These are phyloP conservation scores for Heimioporus sp. DNA, from an alignment of 768 basidiomycete species.

Conservation along the genomic window DNA sequence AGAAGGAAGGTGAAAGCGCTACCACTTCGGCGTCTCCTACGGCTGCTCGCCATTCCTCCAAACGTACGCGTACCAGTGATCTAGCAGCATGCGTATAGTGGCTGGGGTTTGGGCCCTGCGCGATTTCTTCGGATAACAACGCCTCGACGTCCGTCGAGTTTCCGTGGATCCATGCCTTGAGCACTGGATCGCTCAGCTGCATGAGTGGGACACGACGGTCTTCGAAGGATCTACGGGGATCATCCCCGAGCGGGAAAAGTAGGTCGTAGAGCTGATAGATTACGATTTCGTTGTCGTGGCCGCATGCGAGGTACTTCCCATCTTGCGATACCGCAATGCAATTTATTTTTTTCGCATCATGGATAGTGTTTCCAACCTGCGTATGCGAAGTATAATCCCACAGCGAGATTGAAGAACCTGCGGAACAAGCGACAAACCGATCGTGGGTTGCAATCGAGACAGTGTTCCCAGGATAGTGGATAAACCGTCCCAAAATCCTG, in stretches of 20 bases:
- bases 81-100: not conserved
- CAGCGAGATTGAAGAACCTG: slow-evolving; percentile 3
- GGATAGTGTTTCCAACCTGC: not conserved
- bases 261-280: not conserved
- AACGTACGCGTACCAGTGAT: not conserved
- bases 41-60: not conserved
- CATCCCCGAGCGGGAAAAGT: not conserved
- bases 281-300: not conserved
- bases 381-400: slow-evolving; percentile 4
- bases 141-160: not conserved
- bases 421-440: not conserved
- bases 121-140: not conserved
- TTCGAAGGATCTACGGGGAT: no score
- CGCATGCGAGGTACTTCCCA: slow-evolving; percentile 7
- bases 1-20: not conserved
- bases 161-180: not conserved
- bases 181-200: not conserved
- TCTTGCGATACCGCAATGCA: slow-evolving; percentile 3
- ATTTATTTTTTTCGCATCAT: not conserved
- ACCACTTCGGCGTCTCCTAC: not conserved
- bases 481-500: not conserved
- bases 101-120: not conserved
- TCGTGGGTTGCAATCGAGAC: not conserved
- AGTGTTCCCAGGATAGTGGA: not conserved
- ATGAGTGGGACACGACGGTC: not conserved